Evolutionary conservation across 1,284 basidiomycete species (phyloP).

Genomic region (Ceratobasidium sp.): DNA sequence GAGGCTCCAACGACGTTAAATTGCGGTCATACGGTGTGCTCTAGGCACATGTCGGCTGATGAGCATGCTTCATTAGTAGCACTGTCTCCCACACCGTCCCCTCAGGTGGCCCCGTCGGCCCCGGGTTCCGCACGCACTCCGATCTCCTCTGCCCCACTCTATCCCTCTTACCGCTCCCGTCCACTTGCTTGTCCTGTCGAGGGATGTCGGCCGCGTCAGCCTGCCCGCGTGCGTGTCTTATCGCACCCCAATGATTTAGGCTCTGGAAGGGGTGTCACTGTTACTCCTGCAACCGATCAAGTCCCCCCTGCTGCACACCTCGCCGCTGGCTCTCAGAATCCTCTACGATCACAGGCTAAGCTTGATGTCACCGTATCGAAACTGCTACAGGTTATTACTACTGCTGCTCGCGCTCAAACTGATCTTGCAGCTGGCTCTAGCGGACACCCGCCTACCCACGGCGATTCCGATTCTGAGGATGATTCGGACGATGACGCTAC

Average conservation of each 20-base stretch:
- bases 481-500: conserved; percentile 3
- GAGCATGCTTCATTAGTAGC: not conserved
- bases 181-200: conserved; percentile 22
- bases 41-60: conserved; percentile 52
- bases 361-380: conserved; percentile 41
- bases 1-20: conserved; percentile 65
- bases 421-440: not conserved
- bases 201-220: conserved; percentile 36
- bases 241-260: conserved; percentile 8
- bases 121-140: conserved; percentile 9
- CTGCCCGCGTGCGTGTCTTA: conserved; percentile 34
- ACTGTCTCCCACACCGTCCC: not conserved
- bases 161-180: conserved; percentile 11
- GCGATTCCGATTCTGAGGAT: conserved; percentile 24
- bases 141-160: conserved; percentile 17
- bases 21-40: conserved; percentile 71
- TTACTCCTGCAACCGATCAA: conserved; percentile 40
- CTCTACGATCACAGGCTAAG: conserved; percentile 2
- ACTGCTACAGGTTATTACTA: conserved; percentile 30
- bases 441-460: not conserved
- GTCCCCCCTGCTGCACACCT: conserved; percentile 18
- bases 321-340: conserved; percentile 1
- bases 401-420: conserved; percentile 21
- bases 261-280: conserved; percentile 28
- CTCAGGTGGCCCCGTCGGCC: not conserved